Evolutionary conservation across 2,329 filamentous ascomycete species (phyloP).

Genomic region (Sarocladiaceae sp.): DNA sequence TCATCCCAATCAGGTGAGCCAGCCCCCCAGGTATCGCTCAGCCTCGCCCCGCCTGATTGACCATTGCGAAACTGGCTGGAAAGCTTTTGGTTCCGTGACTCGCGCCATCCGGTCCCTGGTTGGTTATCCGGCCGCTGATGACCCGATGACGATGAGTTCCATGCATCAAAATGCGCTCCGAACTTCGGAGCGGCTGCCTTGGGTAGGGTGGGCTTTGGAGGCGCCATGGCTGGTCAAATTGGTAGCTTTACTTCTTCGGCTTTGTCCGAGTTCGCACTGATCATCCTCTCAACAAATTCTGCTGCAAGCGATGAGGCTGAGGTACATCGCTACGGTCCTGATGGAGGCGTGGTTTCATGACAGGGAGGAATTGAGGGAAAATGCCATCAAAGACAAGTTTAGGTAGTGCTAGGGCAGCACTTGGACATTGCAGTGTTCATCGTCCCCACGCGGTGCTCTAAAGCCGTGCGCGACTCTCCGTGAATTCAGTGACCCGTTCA

Average conservation of each 20-base stretch:
- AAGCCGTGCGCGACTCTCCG: background rate
- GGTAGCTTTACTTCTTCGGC: background rate
- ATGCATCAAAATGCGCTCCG: conserved; percentile 55
- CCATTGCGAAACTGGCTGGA: conserved; percentile 61
- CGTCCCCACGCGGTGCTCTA: background rate
- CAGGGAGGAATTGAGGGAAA: background rate
- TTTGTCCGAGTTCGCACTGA: background rate
- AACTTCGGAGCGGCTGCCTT: conserved; percentile 37
- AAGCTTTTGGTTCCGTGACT: conserved; percentile 65
- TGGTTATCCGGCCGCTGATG: conserved; percentile 73
- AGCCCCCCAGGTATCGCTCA: conserved; percentile 62
- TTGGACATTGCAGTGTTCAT: background rate
- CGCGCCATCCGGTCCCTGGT: conserved; percentile 64
- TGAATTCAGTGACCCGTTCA: background rate
- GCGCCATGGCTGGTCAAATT: background rate
- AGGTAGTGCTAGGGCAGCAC: background rate
- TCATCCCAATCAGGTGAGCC: conserved; percentile 54
- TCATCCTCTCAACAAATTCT: no score
- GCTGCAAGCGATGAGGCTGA: background rate
- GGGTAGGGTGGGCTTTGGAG: conserved; percentile 15
- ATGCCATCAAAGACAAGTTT: background rate
- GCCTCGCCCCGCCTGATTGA: conserved; percentile 51
- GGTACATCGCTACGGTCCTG: background rate
- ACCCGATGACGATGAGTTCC: conserved; percentile 71
- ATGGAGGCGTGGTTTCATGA: background rate